Evolutionary conservation across 441 rosid species (phyloP).

Genomic region (Bocquillonia castaneifolia): DNA sequence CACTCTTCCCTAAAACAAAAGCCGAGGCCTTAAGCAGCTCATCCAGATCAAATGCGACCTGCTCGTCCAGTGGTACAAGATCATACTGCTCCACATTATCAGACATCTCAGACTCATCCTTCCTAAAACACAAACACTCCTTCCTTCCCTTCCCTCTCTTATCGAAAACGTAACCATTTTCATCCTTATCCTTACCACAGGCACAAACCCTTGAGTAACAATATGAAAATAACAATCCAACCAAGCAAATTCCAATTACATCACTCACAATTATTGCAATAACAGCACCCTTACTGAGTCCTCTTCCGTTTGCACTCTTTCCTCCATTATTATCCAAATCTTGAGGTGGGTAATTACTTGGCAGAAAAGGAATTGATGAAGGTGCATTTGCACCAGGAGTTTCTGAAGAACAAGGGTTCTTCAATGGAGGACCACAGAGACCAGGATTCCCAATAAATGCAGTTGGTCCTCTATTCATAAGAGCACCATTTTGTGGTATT

Average conservation of each 20-base stretch:
- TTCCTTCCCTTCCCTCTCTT: constrained; percentile 52
- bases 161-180: constrained; percentile 40
- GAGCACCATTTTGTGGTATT: constrained; percentile 89
- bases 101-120: constrained; percentile 69
- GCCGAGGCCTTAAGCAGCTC: constrained; percentile 95
- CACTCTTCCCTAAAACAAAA: constrained; percentile 92
- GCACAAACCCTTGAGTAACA: constrained; percentile 65
- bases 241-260: constrained; percentile 73
- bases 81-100: constrained; percentile 75
- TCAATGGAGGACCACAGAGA: constrained; percentile 87
- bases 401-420: constrained; percentile 56
- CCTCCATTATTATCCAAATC: constrained; percentile 31
- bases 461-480: constrained; percentile 88
- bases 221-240: constrained; percentile 76
- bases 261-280: constrained; percentile 72
- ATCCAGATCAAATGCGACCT: constrained; percentile 80
- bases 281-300: constrained; percentile 58
- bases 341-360: constrained; percentile 49
- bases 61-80: constrained; percentile 68
- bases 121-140: constrained; percentile 73
- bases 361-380: constrained; percentile 71
- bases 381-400: constrained; percentile 43
- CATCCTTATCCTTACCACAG: constrained; percentile 37
- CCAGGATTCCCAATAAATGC: constrained; percentile 84
- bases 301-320: constrained; percentile 41